A percentile compares a stretch with the other conserved stretches of the same genome.
These are phyloP conservation scores for Begonia fuchsioides DNA, from an alignment of 306 rosid species.

Conservation along the genomic window DNA sequence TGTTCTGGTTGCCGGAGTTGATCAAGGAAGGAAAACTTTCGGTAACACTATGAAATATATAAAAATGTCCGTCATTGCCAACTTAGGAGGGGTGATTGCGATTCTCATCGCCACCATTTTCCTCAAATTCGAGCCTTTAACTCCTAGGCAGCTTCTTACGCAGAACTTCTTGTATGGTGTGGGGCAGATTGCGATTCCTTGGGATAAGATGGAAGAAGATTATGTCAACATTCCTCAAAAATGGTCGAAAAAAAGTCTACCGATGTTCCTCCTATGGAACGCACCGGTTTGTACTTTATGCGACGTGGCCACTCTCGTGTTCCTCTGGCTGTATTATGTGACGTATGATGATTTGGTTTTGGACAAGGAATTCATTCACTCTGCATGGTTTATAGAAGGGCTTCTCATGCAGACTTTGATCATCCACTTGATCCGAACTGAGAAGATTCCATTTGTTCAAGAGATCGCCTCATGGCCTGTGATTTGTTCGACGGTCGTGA, in stretches of 20 bases:
- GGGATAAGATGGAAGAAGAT: slow-evolving; percentile 63
- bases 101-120: slow-evolving; percentile 45
- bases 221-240: slow-evolving; percentile 45
- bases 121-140: slow-evolving; percentile 51
- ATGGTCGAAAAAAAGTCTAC: slow-evolving; percentile 41
- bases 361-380: slow-evolving; percentile 32
- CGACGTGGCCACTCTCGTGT: slow-evolving; percentile 46
- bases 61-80: slow-evolving; percentile 68
- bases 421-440: slow-evolving; percentile 57
- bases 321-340: slow-evolving; percentile 41
- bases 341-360: neutral
- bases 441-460: slow-evolving; percentile 58
- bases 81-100: slow-evolving; percentile 59
- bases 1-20: slow-evolving; percentile 69
- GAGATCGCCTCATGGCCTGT: slow-evolving; percentile 81
- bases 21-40: slow-evolving; percentile 59
- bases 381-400: slow-evolving; percentile 82
- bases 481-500: slow-evolving; percentile 43
- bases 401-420: slow-evolving; percentile 71
- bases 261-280: slow-evolving; percentile 63
- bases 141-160: slow-evolving; percentile 52
- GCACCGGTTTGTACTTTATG: slow-evolving; percentile 63
- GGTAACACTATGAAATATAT: slow-evolving; percentile 84
- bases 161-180: slow-evolving; percentile 64
- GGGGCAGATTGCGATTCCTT: slow-evolving; percentile 59